Percentiles rank a stretch among this genome's conserved stretches.
Conservation (phyloP, 2,329 filamentous ascomycete species). For the Paecilomyces niveus region DNA sequence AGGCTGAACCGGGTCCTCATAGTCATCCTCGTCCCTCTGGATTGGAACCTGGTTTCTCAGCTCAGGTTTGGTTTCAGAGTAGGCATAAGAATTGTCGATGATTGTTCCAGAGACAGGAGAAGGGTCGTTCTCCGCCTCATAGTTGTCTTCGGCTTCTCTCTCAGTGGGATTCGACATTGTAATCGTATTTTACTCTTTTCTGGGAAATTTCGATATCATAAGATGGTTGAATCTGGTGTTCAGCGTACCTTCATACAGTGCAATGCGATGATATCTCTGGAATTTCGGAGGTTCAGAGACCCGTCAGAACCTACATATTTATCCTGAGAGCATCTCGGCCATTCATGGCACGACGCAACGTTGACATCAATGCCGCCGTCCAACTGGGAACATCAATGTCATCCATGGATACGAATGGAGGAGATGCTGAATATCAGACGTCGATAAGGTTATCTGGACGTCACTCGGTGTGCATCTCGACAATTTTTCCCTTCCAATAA, state of each 20-base stretch:
- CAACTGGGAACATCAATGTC: background rate
- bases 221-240: background rate
- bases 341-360: slow-evolving; percentile 4
- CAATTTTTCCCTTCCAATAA: background rate
- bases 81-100: slow-evolving; percentile 16
- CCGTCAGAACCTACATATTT: background rate
- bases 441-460: background rate
- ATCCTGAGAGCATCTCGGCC: slow-evolving; percentile 1
- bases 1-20: slow-evolving; percentile 22
- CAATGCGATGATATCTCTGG: background rate
- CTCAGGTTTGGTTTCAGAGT: slow-evolving; percentile 10
- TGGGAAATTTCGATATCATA: background rate
- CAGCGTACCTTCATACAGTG: background rate
- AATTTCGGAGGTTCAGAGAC: background rate
- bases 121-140: slow-evolving; percentile 21
- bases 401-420: background rate
- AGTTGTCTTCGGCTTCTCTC: slow-evolving; percentile 20
- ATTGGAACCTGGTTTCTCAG: slow-evolving; percentile 14
- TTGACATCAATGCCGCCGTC: slow-evolving; percentile 7
- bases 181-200: background rate
- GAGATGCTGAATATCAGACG: background rate
- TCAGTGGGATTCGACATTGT: slow-evolving; percentile 17
- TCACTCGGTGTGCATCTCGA: background rate
- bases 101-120: slow-evolving; percentile 14
- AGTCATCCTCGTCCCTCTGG: slow-evolving; percentile 13